Evolutionary conservation across 495 filamentous ascomycete genomes (phyloP), one percentile per base, ranked within the genome.

Genomic region (Rhizodiscina lignyota): DNA sequence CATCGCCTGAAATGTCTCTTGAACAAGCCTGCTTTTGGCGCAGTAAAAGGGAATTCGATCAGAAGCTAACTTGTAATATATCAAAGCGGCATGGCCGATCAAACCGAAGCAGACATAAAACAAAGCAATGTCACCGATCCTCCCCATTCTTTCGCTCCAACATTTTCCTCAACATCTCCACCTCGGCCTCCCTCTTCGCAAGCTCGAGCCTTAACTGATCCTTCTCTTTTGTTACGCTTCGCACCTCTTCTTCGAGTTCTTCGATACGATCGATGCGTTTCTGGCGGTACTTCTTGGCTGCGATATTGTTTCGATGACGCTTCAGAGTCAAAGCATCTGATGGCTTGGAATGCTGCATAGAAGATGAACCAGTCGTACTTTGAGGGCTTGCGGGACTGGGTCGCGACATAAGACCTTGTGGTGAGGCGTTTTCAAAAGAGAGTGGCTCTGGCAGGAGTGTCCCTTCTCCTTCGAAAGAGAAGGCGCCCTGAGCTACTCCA

Each of bases 171-270:
- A 32, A 18, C 30, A 32, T 8, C 17, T 18, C 30, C 10, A 32
- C 17, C 17, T 32, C 30, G 8, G 10, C 17, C 10, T 32, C 17
- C 10, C 18, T 32, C 10, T 6, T 11, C 10, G 30, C 30, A 6
- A 32, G 30, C 30, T 32, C 43, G 8, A 41, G 30, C 30, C 17
- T n/a, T 36, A 51, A 32, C 30, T 48, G 10, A 41, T 32, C 30
- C 30, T 16, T 6, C 30, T 32, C 30, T 6, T 16, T 6, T 6
- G 30, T 32, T 6, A 32, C 30, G 30, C 17, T 16, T 6, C 10
- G 10, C 30, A 32, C 10, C 30, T 6, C 30, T 6, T 6, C 8
- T 16, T 32, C 30, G 10, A 32, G 30, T 16, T 32, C 10, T 6
- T 10, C 8, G 10, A 32, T 18, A 6, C 30, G 30, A 16, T 32